These are phyloP conservation scores for Croton setiger DNA, from an alignment of 441 rosid genomes.

Conservation along the genomic window DNA sequence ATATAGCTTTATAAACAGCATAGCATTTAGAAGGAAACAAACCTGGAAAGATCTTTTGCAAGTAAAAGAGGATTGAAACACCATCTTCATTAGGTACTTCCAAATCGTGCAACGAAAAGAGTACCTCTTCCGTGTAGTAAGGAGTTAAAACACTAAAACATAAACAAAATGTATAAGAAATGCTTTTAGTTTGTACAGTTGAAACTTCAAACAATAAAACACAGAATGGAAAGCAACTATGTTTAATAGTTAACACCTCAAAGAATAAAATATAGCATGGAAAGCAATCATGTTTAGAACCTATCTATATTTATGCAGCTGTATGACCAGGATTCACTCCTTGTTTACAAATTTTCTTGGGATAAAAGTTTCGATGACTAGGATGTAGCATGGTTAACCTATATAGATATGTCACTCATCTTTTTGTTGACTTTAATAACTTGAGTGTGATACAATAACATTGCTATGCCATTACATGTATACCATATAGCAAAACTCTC, in stretches of 20 bases:
- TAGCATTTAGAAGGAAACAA: conserved; percentile 9
- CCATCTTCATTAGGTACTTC: conserved; percentile 95
- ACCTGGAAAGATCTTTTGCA: conserved; percentile 99
- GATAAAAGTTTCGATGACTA: neutral
- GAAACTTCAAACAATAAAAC: conserved; percentile 3
- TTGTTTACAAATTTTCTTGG: neutral
- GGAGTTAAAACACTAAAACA: conserved; percentile 89
- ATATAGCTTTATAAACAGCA: neutral
- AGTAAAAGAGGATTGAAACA: conserved; percentile 92
- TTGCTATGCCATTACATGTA: too few relatives aligned
- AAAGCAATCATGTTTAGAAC: neutral
- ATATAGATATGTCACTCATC: neutral
- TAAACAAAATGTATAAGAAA: neutral
- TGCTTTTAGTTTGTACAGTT: neutral
- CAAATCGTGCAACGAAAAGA: conserved; percentile 75
- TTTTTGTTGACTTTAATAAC: neutral
- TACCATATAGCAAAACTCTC: too few relatives aligned
- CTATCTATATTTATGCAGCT: neutral
- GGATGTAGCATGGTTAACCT: neutral
- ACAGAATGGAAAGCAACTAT: neutral
- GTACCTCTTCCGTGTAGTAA: conserved; percentile 95
- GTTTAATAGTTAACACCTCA: neutral
- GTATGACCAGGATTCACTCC: neutral
- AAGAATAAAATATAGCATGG: conserved; percentile 3
- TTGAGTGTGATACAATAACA: neutral